Evolutionary conservation across 73 alveolate species (phyloP).

Genomic region (Paramecium biaurelia): DNA sequence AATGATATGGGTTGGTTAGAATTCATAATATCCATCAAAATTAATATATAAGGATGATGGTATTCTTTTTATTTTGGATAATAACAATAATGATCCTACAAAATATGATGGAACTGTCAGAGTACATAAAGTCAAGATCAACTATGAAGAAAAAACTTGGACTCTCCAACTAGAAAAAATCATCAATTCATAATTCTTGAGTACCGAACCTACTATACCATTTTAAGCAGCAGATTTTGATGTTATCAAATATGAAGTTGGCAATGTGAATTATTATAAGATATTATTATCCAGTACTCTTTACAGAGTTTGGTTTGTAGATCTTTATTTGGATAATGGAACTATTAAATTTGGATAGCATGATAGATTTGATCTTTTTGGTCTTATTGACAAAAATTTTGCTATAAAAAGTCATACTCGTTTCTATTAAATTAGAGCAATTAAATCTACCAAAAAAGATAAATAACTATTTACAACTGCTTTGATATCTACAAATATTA

Average conservation of each 20-base stretch:
- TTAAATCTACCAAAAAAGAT: background rate
- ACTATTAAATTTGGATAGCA: background rate
- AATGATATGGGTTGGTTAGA: background rate
- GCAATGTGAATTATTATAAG: background rate
- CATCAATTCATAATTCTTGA: background rate
- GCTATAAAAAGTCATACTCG: background rate
- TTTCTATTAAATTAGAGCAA: constrained; percentile 19
- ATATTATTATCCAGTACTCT: background rate
- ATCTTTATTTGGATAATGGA: background rate
- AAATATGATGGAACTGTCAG: background rate
- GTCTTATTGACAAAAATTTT: background rate
- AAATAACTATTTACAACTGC: background rate
- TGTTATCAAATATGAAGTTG: background rate
- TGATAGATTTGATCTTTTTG: background rate
- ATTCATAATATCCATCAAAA: background rate
- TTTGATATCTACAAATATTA: background rate
- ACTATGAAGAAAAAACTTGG: background rate
- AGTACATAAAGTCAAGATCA: background rate
- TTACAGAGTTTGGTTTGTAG: background rate
- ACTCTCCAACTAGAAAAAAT: background rate
- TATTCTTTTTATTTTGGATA: background rate
- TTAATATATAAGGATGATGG: constrained; percentile 3
- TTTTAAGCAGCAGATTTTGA: constrained; percentile 28
- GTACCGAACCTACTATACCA: background rate
- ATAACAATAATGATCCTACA: background rate